These are phyloP conservation scores for Babesia caballi DNA, from an alignment of 169 alveolate species.

Conservation along the genomic window DNA sequence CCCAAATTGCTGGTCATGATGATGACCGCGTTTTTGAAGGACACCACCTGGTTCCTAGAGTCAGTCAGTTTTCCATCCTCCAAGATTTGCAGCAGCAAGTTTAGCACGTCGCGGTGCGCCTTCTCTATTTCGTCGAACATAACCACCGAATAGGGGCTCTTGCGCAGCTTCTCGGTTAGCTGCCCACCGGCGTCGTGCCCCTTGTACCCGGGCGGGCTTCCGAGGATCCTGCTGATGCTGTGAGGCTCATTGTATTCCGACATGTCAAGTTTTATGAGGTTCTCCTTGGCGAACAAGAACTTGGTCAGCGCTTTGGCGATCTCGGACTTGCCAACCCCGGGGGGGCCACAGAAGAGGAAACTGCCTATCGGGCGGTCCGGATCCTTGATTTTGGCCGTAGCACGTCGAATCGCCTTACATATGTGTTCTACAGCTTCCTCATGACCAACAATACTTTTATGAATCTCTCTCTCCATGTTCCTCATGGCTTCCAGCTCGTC, in stretches of 20 bases:
- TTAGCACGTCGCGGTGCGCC: slow-evolving; percentile 85
- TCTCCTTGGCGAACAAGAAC: slow-evolving; percentile 74
- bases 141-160: slow-evolving; percentile 74
- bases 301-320: slow-evolving; percentile 86
- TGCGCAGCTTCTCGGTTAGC: slow-evolving; percentile 58
- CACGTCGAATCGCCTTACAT: slow-evolving; percentile 70
- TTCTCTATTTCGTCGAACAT: slow-evolving; percentile 87
- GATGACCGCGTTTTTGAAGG: slow-evolving; percentile 82
- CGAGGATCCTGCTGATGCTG: slow-evolving; percentile 83
- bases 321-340: slow-evolving; percentile 88
- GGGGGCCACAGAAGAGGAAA: slow-evolving; percentile 86
- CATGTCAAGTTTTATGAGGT: slow-evolving; percentile 85
- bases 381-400: slow-evolving; percentile 80
- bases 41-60: slow-evolving; percentile 79
- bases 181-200: slow-evolving; percentile 90
- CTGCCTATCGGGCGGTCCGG: slow-evolving; percentile 86
- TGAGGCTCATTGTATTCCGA: slow-evolving; percentile 88
- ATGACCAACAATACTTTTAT: slow-evolving; percentile 71
- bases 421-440: slow-evolving; percentile 72
- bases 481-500: slow-evolving; percentile 50
- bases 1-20: slow-evolving; percentile 87
- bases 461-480: slow-evolving; percentile 66
- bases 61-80: slow-evolving; percentile 86
- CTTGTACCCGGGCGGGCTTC: slow-evolving; percentile 90
- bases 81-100: slow-evolving; percentile 68